Base-by-base conservation (phyloP, 2,329 filamentous ascomycete species). In the Trichoderma atroviride region DNA sequence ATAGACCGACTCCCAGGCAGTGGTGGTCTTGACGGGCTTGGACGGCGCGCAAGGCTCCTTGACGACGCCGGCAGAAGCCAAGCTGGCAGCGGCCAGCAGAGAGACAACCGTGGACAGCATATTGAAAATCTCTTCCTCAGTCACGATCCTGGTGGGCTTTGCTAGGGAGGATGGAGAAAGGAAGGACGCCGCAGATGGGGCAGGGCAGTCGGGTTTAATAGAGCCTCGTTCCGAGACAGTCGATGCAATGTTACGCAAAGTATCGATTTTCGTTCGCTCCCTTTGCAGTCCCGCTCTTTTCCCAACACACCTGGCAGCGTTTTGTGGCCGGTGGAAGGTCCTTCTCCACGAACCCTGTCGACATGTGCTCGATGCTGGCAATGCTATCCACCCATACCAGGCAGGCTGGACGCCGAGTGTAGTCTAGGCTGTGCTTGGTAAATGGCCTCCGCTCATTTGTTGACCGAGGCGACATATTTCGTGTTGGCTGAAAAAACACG, bases 1-100 rank as follows among this genome's bases (percentile, higher is more conserved):
- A 77, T 86, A 84, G 37, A 70, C 72, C 29, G 78, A 80, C 73
- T 79, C 79, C 79, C 79, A 81, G 19, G 70, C 76, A 31, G 70
- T 69, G n/a, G 59, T 66, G 37, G 61, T 61, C 2, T 56, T 24
- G 11, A 40, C 29, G 55, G 57, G 37, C 16, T 67, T 5, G 6
- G 55, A n/a, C 35, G 69, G 43, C 37, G 69, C 31, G 61, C 33
- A 56, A 27, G 52, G n/a, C 33, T 64, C 33, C 40, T 68, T 57
- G 43, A 47, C 40, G 40, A 57, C 37, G n/a, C 22, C 69, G 19
- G 75, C 79, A 5, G 74, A 69, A 33, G 71, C 75, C 43, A 76
- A 69, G 22, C 75, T 71, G 59, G 76, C 75, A 1, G 75, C 65
- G 27, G 78, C 75, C 64, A 79, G 69, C 19, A 74, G 29, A 43